Percentiles rank a stretch among this genome's conserved stretches.
phyloP scores from a whole-genome alignment of 176 grass and related monocot genomes.

The Oryza meridionalis region DNA sequence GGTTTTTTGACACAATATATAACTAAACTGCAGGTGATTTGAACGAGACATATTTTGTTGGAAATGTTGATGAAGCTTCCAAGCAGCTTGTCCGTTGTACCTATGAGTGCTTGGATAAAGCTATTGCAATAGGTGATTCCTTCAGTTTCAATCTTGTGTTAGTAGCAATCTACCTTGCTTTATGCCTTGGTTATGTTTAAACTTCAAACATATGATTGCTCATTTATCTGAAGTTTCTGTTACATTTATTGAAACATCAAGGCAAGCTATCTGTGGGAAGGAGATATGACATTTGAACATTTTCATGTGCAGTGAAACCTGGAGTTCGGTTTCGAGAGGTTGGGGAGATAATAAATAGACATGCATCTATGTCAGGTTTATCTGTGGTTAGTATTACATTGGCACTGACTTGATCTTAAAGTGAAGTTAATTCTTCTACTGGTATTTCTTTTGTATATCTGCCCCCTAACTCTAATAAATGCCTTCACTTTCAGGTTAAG shows the following conservation, averaged over 20 bases:
- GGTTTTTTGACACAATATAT: constrained; percentile 18
- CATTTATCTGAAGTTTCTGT: constrained; percentile 19
- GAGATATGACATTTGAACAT: constrained; percentile 36
- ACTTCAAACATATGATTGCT: background rate
- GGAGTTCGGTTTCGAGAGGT: constrained; percentile 93
- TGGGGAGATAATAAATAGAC: constrained; percentile 91
- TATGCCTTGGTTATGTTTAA: constrained; percentile 4
- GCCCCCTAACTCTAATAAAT: background rate
- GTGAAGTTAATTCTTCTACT: constrained; percentile 21
- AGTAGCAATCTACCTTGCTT: constrained; percentile 34
- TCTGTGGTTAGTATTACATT: constrained; percentile 73
- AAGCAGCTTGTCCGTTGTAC: constrained; percentile 88
- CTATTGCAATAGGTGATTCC: constrained; percentile 88
- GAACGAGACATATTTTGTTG: constrained; percentile 99
- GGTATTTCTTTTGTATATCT: constrained; percentile 4
- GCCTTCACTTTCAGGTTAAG: constrained; percentile 74
- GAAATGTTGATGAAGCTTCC: constrained; percentile 92
- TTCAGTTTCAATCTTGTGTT: constrained; percentile 21
- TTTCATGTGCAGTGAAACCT: constrained; percentile 81
- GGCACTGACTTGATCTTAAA: background rate
- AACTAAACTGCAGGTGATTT: constrained; percentile 78
- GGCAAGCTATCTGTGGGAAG: background rate
- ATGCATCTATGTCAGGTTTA: constrained; percentile 87
- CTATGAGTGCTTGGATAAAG: constrained; percentile 97
- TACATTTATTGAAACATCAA: constrained; percentile 15